Base-by-base conservation (phyloP, 331 rosid species). In the Telfairia occidentalis region DNA sequence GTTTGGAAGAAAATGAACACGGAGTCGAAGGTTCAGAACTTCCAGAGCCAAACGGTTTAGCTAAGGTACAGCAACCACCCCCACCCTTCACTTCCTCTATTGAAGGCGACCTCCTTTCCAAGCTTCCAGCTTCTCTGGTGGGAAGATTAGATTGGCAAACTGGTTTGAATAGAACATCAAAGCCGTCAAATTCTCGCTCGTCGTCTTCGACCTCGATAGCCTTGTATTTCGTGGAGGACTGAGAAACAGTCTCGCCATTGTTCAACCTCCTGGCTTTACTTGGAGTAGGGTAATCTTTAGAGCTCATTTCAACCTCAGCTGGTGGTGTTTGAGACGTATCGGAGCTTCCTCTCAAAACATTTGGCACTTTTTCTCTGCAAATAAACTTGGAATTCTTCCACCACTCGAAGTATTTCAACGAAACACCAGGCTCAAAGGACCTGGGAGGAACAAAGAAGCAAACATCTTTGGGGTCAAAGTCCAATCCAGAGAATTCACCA, bases 401-500 rank as follows among this genome's bases (percentile, higher is more conserved):
- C 73, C 73, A 66, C 0, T 66, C 28, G 35, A 12, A 40, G 73
- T 66, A 66, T 13, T 13, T 38, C 3, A 15, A 12, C 9, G 73
- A 66, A 66, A 66, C 21, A 5, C 73, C 21, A 0, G 73, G 73
- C 16, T 48, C 45, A 28, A 71, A 71, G 16, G 43, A 26, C 28
- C 42, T 26, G 35, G 60, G 57, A 53, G 76, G 73, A 23, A 66
- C 73, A 66, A 23, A 66, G 73, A 66, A 66, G 18, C 0, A 21
- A 6, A 40, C 73, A 43, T 70, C 29, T 42, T 48, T 16, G 52
- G 9, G 24, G 57, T 23, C 28, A 70, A 55, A 2, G 58, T 18
- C 24, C 77, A 37, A 49, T 7, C 35, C 37, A 10, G 59, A 64
- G 50, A 63, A 69, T 59, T 57, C 73, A 73, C 76, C 87, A 2